These are phyloP conservation scores for Clarireedia sp. DNA, from an alignment of 2,329 filamentous ascomycete species.

Conservation along the genomic window DNA sequence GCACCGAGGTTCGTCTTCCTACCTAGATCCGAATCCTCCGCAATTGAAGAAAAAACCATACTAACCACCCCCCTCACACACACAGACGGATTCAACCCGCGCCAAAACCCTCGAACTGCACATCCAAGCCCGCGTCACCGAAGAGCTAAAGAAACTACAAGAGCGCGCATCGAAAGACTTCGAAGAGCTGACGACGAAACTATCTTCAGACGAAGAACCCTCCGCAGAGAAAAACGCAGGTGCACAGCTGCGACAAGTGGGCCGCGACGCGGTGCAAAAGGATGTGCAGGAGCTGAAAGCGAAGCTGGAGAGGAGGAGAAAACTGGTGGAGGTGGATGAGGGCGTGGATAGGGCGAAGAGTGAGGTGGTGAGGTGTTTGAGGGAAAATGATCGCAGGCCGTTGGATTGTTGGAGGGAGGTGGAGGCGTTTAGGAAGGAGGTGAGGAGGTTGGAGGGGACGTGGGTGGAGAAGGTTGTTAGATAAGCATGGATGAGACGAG, in stretches of 20 bases:
- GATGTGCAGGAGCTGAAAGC: slow-evolving; percentile 51
- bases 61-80: neutral
- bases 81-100: slow-evolving; percentile 83
- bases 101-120: slow-evolving; percentile 76
- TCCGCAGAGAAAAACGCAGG: slow-evolving; percentile 22
- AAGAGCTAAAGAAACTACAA: slow-evolving; percentile 75
- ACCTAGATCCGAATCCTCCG: neutral
- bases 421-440: slow-evolving; percentile 81
- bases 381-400: slow-evolving; percentile 76
- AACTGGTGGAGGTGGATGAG: slow-evolving; percentile 62
- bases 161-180: slow-evolving; percentile 63
- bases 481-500: neutral
- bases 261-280: slow-evolving; percentile 45
- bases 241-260: slow-evolving; percentile 28
- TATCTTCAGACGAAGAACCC: slow-evolving; percentile 33
- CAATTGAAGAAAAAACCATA: slow-evolving; percentile 5
- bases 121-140: slow-evolving; percentile 77
- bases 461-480: slow-evolving; percentile 78
- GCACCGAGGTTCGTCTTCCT: slow-evolving; percentile 61
- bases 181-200: slow-evolving; percentile 57
- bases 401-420: slow-evolving; percentile 94
- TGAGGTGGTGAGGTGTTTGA: slow-evolving; percentile 71
- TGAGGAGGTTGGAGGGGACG: slow-evolving; percentile 72
- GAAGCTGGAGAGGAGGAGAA: slow-evolving; percentile 54
- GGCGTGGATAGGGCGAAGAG: slow-evolving; percentile 66